Percentiles rank a stretch among this genome's conserved stretches.
Evolutionary conservation across 2,329 filamentous ascomycete species (phyloP).

Genomic region (Diaporthe citri): DNA sequence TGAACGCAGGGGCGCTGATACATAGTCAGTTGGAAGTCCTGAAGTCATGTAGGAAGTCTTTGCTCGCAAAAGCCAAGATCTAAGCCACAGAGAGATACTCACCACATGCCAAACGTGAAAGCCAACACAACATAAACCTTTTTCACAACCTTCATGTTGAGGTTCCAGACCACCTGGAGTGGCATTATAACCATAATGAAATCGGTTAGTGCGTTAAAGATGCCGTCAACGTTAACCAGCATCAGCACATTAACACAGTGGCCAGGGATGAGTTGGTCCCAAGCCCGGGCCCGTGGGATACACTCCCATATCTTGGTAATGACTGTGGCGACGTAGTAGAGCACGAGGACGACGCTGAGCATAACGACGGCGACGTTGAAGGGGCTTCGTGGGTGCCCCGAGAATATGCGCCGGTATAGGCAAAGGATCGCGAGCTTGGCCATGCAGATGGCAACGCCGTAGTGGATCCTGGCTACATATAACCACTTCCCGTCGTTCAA

Average conservation of each 20-base stretch:
- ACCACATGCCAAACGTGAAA: conserved; percentile 25
- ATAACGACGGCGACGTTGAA: conserved; percentile 3
- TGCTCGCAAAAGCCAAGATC: not conserved
- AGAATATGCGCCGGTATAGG: conserved; percentile 18
- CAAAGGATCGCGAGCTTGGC: conserved; percentile 20
- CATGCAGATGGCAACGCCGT: conserved; percentile 30
- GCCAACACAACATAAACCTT: conserved; percentile 8
- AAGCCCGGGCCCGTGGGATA: not conserved
- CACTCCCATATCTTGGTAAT: conserved; percentile 28
- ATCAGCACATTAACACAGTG: conserved; percentile 7
- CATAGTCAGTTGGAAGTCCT: not conserved
- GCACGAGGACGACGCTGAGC: conserved; percentile 8
- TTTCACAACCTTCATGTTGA: conserved; percentile 9
- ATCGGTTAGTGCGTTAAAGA: conserved; percentile 18
- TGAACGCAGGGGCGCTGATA: conserved; percentile 11
- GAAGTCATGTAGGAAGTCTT: not conserved
- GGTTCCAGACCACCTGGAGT: conserved; percentile 6
- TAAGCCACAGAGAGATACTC: not conserved
- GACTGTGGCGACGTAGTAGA: conserved; percentile 19
- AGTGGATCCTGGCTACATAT: conserved; percentile 15
- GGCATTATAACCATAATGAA: conserved; percentile 24
- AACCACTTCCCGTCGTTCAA: conserved; percentile 3
- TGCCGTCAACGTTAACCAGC: conserved; percentile 23
- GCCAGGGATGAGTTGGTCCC: not conserved
- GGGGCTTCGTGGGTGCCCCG: not conserved